Percentiles rank a stretch among this genome's conserved stretches.
Evolutionary conservation across 2,329 filamentous ascomycete genomes (phyloP).

Genomic region (Cryphonectria carpinicola): DNA sequence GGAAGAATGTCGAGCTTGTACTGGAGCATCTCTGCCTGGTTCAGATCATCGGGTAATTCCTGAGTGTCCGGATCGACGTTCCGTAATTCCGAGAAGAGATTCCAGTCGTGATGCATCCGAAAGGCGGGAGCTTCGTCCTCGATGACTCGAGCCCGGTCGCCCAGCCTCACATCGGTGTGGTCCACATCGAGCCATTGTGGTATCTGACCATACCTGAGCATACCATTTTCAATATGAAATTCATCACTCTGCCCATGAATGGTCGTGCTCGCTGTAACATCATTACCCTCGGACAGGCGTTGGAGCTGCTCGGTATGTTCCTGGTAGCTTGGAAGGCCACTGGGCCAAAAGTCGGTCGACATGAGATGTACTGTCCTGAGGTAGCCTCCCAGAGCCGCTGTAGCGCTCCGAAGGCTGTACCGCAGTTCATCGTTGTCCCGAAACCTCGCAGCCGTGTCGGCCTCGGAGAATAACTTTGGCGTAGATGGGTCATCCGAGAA

Average conservation of each 20-base stretch:
- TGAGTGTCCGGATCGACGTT: slow-evolving; percentile 8
- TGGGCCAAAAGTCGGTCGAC: slow-evolving; percentile 16
- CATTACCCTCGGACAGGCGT: background rate
- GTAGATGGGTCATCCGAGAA: slow-evolving; percentile 9
- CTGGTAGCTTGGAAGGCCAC: background rate
- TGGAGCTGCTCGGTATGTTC: slow-evolving; percentile 3
- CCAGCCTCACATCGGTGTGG: slow-evolving; percentile 5
- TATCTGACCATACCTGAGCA: slow-evolving; percentile 9
- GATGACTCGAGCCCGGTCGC: slow-evolving; percentile 10
- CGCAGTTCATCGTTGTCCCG: slow-evolving; percentile 10
- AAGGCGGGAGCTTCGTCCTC: slow-evolving; percentile 2
- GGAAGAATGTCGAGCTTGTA: slow-evolving; percentile 12
- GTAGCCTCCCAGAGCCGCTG: slow-evolving; percentile 6
- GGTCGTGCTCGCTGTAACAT: background rate
- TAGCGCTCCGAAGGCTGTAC: slow-evolving; percentile 12
- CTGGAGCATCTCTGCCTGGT: background rate
- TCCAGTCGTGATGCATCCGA: slow-evolving; percentile 15
- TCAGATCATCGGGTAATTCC: background rate
- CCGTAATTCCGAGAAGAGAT: slow-evolving; percentile 2
- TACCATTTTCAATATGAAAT: slow-evolving; percentile 9
- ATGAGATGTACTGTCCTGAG: slow-evolving; percentile 11
- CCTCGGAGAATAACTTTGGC: slow-evolving; percentile 4
- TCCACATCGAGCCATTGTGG: slow-evolving; percentile 8
- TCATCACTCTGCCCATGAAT: slow-evolving; percentile 1
- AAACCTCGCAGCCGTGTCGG: slow-evolving; percentile 6